Evolutionary conservation across 2,329 filamentous ascomycete species (phyloP).

Genomic region (Penicillium sp.): DNA sequence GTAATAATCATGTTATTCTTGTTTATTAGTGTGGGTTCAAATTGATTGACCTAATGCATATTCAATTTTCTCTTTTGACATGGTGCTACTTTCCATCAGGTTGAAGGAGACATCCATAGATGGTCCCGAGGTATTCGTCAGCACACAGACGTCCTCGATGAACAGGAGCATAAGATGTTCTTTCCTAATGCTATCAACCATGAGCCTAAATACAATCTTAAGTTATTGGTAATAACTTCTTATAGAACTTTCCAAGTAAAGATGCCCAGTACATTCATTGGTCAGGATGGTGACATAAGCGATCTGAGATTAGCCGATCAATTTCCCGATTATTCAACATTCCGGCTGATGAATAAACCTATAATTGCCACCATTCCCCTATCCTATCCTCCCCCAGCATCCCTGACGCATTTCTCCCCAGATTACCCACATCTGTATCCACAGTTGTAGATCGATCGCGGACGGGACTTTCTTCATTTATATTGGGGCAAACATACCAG

Average conservation of each 20-base stretch:
- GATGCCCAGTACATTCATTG: too few relatives aligned
- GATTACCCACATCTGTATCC: background rate
- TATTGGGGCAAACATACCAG: background rate
- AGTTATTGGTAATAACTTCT: too few relatives aligned
- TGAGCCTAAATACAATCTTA: too few relatives aligned
- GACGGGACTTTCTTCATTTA: background rate
- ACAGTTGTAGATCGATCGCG: background rate
- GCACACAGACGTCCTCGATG: too few relatives aligned
- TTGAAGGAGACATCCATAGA: too few relatives aligned
- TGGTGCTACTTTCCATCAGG: too few relatives aligned
- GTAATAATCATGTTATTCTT: background rate
- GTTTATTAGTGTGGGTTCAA: background rate
- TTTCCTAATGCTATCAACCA: too few relatives aligned
- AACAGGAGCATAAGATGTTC: too few relatives aligned
- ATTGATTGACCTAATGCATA: background rate
- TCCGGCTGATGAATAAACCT: conserved; percentile 1
- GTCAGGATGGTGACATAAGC: background rate
- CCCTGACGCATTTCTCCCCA: background rate
- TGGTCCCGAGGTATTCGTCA: too few relatives aligned
- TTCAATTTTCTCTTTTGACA: background rate
- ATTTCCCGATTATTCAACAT: conserved; percentile 20
- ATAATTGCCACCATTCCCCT: background rate
- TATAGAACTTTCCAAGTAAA: too few relatives aligned
- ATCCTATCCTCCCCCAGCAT: background rate
- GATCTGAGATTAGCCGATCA: background rate